Percentiles rank a stretch among this genome's conserved stretches.
Conservation (phyloP, 2,329 filamentous ascomycete species). For the Seiridium cupressi region DNA sequence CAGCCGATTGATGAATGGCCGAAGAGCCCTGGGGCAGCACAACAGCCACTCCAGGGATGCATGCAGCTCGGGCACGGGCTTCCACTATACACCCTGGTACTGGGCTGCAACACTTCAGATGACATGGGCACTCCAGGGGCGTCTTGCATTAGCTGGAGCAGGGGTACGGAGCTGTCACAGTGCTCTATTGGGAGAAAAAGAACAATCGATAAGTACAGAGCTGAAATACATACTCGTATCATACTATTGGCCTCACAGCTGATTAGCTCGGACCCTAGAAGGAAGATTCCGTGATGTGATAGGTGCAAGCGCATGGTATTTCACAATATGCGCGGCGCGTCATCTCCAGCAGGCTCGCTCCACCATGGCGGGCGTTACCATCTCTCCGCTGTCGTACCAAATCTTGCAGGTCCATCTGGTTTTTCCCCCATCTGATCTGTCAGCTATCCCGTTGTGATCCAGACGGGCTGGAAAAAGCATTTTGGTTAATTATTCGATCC, state of each 20-base stretch:
- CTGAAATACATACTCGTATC: background rate
- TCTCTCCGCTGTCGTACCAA: too few relatives aligned
- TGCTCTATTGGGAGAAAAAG: background rate
- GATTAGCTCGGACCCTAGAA: too few relatives aligned
- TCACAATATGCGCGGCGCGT: too few relatives aligned
- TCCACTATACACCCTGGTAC: too few relatives aligned
- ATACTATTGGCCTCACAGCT: too few relatives aligned
- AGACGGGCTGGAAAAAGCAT: background rate
- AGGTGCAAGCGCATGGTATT: too few relatives aligned
- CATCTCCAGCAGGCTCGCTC: too few relatives aligned
- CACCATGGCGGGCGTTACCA: too few relatives aligned
- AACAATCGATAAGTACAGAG: background rate
- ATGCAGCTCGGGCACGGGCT: background rate
- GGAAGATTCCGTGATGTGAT: too few relatives aligned
- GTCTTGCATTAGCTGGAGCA: background rate
- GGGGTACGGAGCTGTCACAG: background rate
- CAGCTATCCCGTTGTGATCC: too few relatives aligned
- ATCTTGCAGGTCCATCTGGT: too few relatives aligned
- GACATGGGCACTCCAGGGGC: background rate
- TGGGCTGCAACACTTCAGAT: background rate
- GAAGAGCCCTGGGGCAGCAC: background rate
- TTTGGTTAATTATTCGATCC: background rate
- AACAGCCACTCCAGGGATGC: background rate
- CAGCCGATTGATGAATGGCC: background rate
- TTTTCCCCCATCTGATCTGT: too few relatives aligned